Evolutionary conservation across 208 protist genomes (phyloP).

Genomic region (Acanthamoeba lenticulata): DNA sequence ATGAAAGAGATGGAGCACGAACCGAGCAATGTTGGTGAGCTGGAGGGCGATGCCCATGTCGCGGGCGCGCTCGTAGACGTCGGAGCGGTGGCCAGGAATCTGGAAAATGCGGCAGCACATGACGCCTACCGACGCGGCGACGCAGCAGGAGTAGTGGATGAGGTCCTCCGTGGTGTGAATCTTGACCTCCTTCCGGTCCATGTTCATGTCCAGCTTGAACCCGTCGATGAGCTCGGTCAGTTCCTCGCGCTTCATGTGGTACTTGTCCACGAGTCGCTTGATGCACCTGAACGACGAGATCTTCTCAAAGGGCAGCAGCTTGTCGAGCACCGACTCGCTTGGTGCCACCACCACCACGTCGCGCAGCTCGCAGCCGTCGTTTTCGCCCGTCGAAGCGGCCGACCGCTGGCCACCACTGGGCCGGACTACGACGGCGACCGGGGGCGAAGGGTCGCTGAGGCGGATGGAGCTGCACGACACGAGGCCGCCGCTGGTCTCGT

Average conservation of each 20-base stretch:
- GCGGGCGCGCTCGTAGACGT: constrained; percentile 11
- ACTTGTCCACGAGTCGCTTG: constrained; percentile 26
- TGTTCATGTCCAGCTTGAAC: constrained; percentile 53
- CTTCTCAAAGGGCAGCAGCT: constrained; percentile 45
- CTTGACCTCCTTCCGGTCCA: constrained; percentile 7
- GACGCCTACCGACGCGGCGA: constrained; percentile 20
- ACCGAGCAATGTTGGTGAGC: constrained; percentile 51
- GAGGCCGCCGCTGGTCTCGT: neutral
- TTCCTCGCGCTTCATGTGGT: constrained; percentile 26
- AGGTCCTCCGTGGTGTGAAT: neutral
- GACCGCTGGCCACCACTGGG: neutral
- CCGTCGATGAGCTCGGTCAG: constrained; percentile 26
- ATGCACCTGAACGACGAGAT: constrained; percentile 24
- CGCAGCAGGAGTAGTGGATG: constrained; percentile 56
- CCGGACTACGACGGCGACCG: neutral
- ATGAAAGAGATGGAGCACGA: neutral
- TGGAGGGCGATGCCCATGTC: constrained; percentile 48
- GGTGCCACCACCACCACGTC: neutral
- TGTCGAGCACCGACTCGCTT: neutral
- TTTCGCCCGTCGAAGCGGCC: neutral
- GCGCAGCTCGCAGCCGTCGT: neutral
- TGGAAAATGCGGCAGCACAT: constrained; percentile 37
- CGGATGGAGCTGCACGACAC: neutral
- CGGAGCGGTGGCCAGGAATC: neutral
- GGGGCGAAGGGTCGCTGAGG: neutral